These are phyloP conservation scores for Paradendryphiella salina DNA, from an alignment of 2,329 filamentous ascomycete species.

Conservation along the genomic window DNA sequence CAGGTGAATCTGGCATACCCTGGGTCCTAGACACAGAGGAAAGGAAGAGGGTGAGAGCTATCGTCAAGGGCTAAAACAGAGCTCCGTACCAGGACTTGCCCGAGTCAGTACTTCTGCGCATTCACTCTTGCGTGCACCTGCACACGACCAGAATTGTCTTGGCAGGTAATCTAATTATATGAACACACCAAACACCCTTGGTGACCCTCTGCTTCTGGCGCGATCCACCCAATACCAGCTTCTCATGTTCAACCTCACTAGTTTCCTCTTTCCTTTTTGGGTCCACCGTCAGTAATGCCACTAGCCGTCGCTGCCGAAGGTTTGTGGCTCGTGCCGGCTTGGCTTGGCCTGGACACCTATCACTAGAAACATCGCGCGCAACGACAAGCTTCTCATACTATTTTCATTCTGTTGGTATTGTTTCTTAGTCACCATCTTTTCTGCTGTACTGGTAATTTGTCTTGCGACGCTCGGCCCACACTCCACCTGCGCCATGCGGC, in stretches of 20 bases:
- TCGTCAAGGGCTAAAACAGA: conserved; percentile 55
- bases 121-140: too few species aligned
- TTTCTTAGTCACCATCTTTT: neutral
- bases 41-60: conserved; percentile 69
- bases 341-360: conserved; percentile 9
- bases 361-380: neutral
- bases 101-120: too few species aligned
- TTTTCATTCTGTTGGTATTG: neutral
- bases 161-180: conserved; percentile 26
- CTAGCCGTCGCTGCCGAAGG: conserved; percentile 2
- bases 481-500: conserved; percentile 13
- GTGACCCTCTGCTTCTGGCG: neutral
- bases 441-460: neutral
- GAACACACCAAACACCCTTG: neutral
- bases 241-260: neutral
- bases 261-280: neutral
- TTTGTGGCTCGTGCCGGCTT: conserved; percentile 13
- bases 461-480: neutral
- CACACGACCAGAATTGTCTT: conserved; percentile 10
- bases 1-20: conserved; percentile 62
- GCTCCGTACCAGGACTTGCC: too few species aligned
- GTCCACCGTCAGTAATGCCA: neutral
- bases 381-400: neutral
- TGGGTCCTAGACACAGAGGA: conserved; percentile 77
- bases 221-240: too few species aligned